These are phyloP conservation scores for Chalara sp. DNA, from an alignment of 2,329 filamentous ascomycete genomes.

Conservation along the genomic window DNA sequence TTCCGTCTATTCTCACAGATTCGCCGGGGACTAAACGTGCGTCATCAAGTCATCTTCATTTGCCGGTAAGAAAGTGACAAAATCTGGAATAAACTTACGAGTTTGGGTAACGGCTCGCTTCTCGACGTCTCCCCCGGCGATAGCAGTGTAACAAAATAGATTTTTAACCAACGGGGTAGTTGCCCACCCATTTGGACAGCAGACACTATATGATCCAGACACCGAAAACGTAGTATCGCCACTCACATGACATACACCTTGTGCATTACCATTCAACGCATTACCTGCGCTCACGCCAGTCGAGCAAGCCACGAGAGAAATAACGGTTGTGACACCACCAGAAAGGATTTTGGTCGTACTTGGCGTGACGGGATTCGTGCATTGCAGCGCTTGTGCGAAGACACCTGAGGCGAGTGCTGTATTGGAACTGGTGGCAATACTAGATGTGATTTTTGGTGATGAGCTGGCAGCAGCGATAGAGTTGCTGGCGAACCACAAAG, in stretches of 20 bases:
- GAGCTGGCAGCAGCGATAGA: background rate
- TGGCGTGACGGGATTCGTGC: constrained; percentile 3
- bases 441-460: background rate
- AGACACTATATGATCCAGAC: constrained; percentile 9
- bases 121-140: background rate
- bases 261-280: background rate
- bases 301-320: constrained; percentile 1
- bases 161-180: constrained; percentile 5
- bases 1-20: background rate
- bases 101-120: background rate
- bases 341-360: constrained; percentile 3
- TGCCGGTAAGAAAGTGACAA: too few relatives aligned
- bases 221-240: constrained; percentile 9
- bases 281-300: background rate
- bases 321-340: constrained; percentile 3
- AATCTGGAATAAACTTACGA: background rate
- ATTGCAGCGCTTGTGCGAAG: constrained; percentile 9
- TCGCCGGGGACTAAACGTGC: too few relatives aligned
- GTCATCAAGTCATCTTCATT: too few relatives aligned
- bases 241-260: constrained; percentile 7
- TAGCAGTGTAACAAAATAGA: constrained; percentile 5
- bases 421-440: background rate
- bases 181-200: constrained; percentile 9
- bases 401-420: background rate
- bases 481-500: constrained; percentile 3